phyloP scores from a whole-genome alignment of 805 yeast species.

The Kockiozyma suomiensis region DNA sequence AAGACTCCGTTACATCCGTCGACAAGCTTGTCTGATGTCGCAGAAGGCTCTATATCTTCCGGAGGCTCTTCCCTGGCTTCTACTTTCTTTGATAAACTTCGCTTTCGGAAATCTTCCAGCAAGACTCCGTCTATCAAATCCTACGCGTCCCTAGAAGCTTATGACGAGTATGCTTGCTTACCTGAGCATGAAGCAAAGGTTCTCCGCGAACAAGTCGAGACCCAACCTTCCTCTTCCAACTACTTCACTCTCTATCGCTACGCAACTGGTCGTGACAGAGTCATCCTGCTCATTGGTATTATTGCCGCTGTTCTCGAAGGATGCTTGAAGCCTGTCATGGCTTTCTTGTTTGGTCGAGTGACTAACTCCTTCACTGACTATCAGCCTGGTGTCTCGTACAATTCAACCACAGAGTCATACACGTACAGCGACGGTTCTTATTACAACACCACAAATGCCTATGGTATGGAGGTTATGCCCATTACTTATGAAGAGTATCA shows the following conservation, averaged over 20 bases:
- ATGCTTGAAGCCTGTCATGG: constrained; percentile 43
- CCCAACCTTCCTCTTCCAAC: constrained; percentile 33
- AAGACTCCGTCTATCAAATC: constrained; percentile 19
- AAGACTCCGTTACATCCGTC: constrained; percentile 17
- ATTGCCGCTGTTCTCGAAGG: constrained; percentile 45
- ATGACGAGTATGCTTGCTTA: constrained; percentile 35
- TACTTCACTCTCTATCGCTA: constrained; percentile 42
- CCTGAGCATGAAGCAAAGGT: constrained; percentile 42
- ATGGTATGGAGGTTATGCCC: constrained; percentile 1
- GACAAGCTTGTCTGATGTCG: constrained; percentile 9
- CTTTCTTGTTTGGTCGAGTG: constrained; percentile 44
- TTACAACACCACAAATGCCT: constrained; percentile 26
- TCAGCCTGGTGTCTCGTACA: constrained; percentile 24
- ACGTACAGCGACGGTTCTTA: constrained; percentile 14
- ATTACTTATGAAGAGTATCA: constrained; percentile 26
- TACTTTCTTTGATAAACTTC: constrained; percentile 15
- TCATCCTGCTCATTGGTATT: constrained; percentile 40
- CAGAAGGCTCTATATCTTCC: constrained; percentile 22
- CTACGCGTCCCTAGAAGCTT: constrained; percentile 19
- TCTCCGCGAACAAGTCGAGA: constrained; percentile 42
- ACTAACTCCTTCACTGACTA: constrained; percentile 43
- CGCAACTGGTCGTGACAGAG: constrained; percentile 41
- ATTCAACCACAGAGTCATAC: constrained; percentile 34
- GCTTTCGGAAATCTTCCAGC: constrained; percentile 8
- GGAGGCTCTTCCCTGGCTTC: neutral